These are phyloP conservation scores for Hirschioporus abietinus DNA, from an alignment of 768 basidiomycete species.

Conservation along the genomic window DNA sequence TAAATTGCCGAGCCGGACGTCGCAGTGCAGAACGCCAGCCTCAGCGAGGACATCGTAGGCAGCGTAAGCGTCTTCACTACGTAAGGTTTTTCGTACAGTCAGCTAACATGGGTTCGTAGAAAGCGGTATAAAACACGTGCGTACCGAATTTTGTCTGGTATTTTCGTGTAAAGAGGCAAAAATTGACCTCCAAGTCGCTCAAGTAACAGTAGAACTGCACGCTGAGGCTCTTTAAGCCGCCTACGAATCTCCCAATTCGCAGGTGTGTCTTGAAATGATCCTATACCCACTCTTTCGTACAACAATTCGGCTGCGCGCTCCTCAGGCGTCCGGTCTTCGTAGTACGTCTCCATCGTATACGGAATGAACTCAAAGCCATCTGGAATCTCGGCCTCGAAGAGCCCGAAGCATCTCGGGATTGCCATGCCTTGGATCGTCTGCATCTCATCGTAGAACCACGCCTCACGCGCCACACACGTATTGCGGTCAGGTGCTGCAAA, in stretches of 20 bases:
- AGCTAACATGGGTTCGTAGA: too few relatives aligned
- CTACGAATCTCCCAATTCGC: neutral
- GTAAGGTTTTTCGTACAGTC: too few relatives aligned
- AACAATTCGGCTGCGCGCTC: neutral
- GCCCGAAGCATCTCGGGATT: slow-evolving; percentile 10
- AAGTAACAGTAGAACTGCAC: neutral
- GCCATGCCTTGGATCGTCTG: slow-evolving; percentile 8
- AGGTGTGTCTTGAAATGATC: neutral
- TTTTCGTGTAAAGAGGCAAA: neutral
- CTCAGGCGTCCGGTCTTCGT: neutral
- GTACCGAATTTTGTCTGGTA: too few relatives aligned
- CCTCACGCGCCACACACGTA: neutral
- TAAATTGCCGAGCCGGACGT: too few relatives aligned
- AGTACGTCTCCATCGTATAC: neutral
- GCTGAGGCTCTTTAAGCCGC: neutral
- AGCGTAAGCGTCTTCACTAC: too few relatives aligned
- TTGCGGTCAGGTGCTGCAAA: neutral
- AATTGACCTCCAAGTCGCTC: neutral
- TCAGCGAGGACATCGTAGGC: too few relatives aligned
- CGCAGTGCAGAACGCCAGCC: too few relatives aligned
- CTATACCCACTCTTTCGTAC: neutral
- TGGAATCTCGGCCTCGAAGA: slow-evolving; percentile 4
- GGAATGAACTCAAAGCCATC: slow-evolving; percentile 2
- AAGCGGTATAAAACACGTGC: too few relatives aligned
- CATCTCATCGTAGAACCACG: slow-evolving; percentile 13